A percentile compares a stretch with the other conserved stretches of the same genome.
Conservation (phyloP, 768 basidiomycete species). For the Mycena vitilis region DNA sequence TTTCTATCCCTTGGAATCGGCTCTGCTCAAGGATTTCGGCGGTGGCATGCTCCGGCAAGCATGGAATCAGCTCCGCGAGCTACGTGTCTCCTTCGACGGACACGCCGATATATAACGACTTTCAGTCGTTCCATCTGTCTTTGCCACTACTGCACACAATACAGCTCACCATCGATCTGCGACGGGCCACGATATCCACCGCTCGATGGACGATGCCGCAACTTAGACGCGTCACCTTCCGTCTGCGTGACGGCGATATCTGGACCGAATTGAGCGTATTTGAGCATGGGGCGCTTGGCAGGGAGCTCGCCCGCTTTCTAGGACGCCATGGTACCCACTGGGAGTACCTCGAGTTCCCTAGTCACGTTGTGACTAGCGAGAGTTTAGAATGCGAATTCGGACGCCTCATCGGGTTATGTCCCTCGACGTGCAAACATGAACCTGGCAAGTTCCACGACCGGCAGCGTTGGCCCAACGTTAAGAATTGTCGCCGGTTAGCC, state of each 20-base stretch:
- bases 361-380: not conserved
- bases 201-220: constrained; percentile 10
- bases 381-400: not conserved
- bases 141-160: constrained; percentile 11
- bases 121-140: not conserved
- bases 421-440: no score
- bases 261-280: no score
- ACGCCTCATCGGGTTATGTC: not conserved
- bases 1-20: not conserved
- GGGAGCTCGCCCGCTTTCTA: not conserved
- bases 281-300: no score
- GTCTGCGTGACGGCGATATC: not conserved
- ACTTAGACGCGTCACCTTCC: constrained; percentile 6
- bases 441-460: not conserved
- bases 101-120: not conserved
- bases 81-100: not conserved
- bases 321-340: not conserved
- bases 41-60: not conserved
- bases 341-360: constrained; percentile 10
- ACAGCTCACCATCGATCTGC: constrained; percentile 2
- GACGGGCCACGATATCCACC: not conserved
- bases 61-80: not conserved
- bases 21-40: not conserved
- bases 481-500: not conserved
- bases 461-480: not conserved